Conservation (phyloP, 164 flowering plant species). For the Vitis amurensis region DNA sequence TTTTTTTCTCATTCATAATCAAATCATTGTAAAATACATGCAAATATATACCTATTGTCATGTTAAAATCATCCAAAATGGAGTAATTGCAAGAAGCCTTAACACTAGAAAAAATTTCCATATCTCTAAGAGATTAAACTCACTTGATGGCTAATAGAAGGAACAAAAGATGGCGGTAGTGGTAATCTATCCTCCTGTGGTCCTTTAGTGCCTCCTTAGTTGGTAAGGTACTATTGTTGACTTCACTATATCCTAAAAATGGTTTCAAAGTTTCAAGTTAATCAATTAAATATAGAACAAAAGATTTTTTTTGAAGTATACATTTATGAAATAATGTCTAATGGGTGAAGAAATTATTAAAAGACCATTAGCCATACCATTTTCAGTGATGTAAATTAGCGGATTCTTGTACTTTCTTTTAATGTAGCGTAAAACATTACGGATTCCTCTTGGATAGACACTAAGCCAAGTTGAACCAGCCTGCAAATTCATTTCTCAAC, state of each 20-base stretch:
- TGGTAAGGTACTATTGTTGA: conserved; percentile 14
- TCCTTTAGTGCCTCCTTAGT: conserved; percentile 23
- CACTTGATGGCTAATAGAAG: conserved; percentile 30
- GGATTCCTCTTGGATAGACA: conserved; percentile 48
- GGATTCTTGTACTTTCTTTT: conserved; percentile 46
- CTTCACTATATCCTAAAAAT: conserved; percentile 17
- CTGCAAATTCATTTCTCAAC: conserved; percentile 21
- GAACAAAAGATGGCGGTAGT: conserved; percentile 22
- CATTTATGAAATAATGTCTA: no score
- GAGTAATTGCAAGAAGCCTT: no score
- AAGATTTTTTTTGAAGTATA: no score
- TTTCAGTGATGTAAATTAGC: conserved; percentile 52
- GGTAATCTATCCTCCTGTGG: conserved; percentile 24
- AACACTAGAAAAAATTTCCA: background rate
- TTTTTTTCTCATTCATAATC: background rate
- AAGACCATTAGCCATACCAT: conserved; percentile 31
- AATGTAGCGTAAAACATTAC: conserved; percentile 30
- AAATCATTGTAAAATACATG: background rate
- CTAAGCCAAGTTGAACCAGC: conserved; percentile 36
- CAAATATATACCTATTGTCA: background rate
- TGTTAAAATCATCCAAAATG: no score
- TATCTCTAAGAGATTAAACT: background rate
- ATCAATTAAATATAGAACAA: background rate
- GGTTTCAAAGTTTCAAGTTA: background rate
- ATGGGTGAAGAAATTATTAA: no score